Percentiles rank a stretch among this genome's conserved stretches.
These are phyloP conservation scores for Chlamydomonas sp. DNA, from an alignment of 139 green algal species.

Conservation along the genomic window DNA sequence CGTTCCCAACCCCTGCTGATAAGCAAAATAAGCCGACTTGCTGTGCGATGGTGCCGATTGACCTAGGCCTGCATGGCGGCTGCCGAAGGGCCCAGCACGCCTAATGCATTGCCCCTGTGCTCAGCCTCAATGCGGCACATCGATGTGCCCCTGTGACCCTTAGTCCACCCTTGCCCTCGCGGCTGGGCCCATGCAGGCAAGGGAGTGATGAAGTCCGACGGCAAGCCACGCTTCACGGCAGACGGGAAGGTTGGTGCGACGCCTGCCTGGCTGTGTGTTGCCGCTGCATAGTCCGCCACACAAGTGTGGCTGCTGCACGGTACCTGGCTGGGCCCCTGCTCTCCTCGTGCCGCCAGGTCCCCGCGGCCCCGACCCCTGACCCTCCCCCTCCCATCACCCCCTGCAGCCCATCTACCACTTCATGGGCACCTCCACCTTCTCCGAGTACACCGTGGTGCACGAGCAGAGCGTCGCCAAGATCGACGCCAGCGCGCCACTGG, in stretches of 20 bases:
- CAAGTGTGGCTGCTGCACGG: neutral
- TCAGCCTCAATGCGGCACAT: too few species aligned
- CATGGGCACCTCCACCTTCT: constrained; percentile 98
- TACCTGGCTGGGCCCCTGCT: neutral
- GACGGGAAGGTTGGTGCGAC: constrained; percentile 73
- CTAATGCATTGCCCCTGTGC: too few species aligned
- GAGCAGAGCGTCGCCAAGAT: constrained; percentile 90
- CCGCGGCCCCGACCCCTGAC: neutral
- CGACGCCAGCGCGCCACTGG: constrained; percentile 60
- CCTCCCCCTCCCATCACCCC: neutral
- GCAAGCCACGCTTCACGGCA: constrained; percentile 82
- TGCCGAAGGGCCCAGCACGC: too few species aligned
- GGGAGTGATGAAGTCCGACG: constrained; percentile 95
- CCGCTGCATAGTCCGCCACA: neutral
- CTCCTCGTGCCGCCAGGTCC: neutral
- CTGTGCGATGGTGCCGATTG: too few species aligned
- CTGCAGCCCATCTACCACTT: constrained; percentile 95
- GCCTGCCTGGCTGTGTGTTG: neutral
- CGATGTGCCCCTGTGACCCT: too few species aligned
- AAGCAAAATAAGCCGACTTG: too few species aligned
- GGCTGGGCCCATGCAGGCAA: constrained; percentile 62
- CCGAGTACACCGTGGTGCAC: constrained; percentile 98
- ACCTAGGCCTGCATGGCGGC: too few species aligned
- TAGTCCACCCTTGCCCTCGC: too few species aligned
- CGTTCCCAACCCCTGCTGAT: too few species aligned